Percentiles rank a stretch among this genome's conserved stretches.
Evolutionary conservation across 805 yeast species (phyloP).

Genomic region (Yarrowia sp.): DNA sequence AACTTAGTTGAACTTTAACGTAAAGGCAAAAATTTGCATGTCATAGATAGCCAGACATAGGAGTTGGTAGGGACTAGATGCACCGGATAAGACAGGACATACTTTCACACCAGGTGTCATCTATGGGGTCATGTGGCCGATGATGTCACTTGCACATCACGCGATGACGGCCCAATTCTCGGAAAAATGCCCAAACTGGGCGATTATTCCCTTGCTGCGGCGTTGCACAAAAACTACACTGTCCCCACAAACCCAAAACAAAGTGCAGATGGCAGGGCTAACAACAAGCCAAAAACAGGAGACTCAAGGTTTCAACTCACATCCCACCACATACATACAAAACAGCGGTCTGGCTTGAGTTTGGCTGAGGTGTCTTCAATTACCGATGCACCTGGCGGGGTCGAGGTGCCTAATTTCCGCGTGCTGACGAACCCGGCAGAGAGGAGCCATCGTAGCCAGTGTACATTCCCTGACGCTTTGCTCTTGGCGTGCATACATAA

Average conservation of each 20-base stretch:
- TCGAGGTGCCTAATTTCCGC: not conserved
- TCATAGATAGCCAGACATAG: constrained; percentile 21
- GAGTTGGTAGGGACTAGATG: not conserved
- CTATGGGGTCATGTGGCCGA: too few relatives aligned
- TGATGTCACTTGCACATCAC: too few relatives aligned
- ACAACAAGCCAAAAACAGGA: constrained; percentile 13
- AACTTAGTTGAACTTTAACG: constrained; percentile 23
- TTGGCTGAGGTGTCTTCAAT: not conserved
- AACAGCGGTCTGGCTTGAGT: too few relatives aligned
- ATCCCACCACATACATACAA: not conserved
- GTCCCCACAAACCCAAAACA: constrained; percentile 24
- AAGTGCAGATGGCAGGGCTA: constrained; percentile 12
- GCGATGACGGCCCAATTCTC: too few relatives aligned
- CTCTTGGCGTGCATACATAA: constrained; percentile 10
- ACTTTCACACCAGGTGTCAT: too few relatives aligned
- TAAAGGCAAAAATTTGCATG: constrained; percentile 22
- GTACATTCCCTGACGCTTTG: not conserved
- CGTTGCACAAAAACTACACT: constrained; percentile 11
- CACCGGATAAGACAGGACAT: not conserved
- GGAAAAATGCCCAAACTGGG: not conserved
- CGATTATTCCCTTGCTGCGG: not conserved
- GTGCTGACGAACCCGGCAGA: not conserved
- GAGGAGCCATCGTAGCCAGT: not conserved
- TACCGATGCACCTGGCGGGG: constrained; percentile 21
- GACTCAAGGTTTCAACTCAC: constrained; percentile 18